Evolutionary conservation across 1,284 basidiomycete species (phyloP).

Genomic region (Fomitopsis palustris): DNA sequence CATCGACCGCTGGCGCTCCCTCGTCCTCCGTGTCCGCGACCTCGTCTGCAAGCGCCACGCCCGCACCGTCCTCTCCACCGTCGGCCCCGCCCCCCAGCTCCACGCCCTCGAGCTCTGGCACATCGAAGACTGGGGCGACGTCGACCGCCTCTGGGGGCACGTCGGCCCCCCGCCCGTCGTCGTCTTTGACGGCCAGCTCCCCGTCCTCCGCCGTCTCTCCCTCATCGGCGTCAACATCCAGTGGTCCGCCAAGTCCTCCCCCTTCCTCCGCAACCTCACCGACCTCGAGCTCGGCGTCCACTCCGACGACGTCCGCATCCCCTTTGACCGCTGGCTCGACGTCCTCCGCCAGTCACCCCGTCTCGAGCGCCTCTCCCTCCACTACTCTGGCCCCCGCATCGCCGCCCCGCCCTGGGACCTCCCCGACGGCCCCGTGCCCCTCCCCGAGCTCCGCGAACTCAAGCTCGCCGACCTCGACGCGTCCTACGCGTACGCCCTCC

Average conservation of each 20-base stretch:
- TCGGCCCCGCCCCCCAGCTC: slow-evolving; percentile 47
- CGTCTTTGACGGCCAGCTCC: slow-evolving; percentile 48
- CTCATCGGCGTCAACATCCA: slow-evolving; percentile 63
- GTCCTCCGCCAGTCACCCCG: slow-evolving; percentile 47
- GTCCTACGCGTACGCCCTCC: slow-evolving; percentile 42
- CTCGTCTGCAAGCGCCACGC: slow-evolving; percentile 51
- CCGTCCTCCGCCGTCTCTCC: slow-evolving; percentile 47
- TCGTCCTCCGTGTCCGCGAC: slow-evolving; percentile 55
- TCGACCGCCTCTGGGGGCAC: slow-evolving; percentile 40
- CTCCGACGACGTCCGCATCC: slow-evolving; percentile 51
- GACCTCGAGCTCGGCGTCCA: slow-evolving; percentile 58
- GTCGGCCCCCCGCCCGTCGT: slow-evolving; percentile 54
- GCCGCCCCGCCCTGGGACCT: slow-evolving; percentile 26
- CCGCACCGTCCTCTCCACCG: slow-evolving; percentile 43
- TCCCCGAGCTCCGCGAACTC: slow-evolving; percentile 42
- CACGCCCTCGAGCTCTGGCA: slow-evolving; percentile 61
- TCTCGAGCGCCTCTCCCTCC: slow-evolving; percentile 44
- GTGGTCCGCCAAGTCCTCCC: slow-evolving; percentile 41
- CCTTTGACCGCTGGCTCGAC: slow-evolving; percentile 46
- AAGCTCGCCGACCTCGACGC: slow-evolving; percentile 51
- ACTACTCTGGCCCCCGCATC: slow-evolving; percentile 54
- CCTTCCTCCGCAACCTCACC: slow-evolving; percentile 47
- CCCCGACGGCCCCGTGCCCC: slow-evolving; percentile 24
- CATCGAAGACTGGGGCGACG: slow-evolving; percentile 51
- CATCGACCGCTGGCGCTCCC: slow-evolving; percentile 50